phyloP scores from a whole-genome alignment of 768 basidiomycete genomes.

The Suillus americanus region DNA sequence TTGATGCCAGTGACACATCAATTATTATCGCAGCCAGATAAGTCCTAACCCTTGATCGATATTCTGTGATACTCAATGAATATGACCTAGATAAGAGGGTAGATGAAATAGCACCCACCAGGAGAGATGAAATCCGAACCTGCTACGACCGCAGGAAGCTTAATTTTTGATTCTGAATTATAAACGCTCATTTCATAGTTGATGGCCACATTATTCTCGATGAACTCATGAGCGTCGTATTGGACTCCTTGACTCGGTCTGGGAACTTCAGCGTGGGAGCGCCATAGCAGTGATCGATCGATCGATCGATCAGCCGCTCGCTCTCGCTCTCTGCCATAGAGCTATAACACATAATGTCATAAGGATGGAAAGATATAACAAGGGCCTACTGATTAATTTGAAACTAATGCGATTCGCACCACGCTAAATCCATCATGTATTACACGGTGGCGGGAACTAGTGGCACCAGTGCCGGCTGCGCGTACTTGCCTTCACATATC shows the following conservation, averaged over 20 bases:
- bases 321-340: background rate
- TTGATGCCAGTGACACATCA: background rate
- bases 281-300: background rate
- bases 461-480: too few species aligned
- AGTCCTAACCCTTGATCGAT: background rate
- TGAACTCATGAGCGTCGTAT: background rate
- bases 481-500: background rate
- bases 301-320: background rate
- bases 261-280: background rate
- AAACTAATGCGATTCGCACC: background rate
- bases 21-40: background rate
- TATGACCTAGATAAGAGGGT: background rate
- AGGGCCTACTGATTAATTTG: background rate
- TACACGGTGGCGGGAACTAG: background rate
- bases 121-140: background rate
- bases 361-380: background rate
- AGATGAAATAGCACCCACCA: background rate
- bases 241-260: background rate
- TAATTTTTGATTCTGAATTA: background rate
- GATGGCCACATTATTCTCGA: background rate
- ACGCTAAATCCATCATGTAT: background rate
- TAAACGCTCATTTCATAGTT: background rate
- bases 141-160: background rate
- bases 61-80: background rate
- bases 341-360: background rate